Evolutionary conservation across 768 basidiomycete genomes (phyloP).

Genomic region (Crassisporium funariophilum): DNA sequence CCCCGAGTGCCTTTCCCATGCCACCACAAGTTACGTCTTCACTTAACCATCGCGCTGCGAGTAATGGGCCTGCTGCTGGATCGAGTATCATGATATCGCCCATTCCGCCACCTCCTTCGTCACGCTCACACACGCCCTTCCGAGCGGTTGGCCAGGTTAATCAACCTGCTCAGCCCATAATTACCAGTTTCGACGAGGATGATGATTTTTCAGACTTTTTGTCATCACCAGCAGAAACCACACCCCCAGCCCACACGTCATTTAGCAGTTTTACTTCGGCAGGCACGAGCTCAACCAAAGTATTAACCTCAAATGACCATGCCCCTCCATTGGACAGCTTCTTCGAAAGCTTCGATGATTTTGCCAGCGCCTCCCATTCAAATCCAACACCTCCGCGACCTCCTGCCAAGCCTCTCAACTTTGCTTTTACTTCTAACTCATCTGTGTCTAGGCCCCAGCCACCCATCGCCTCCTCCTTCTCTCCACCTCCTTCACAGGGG

Average conservation of each 20-base stretch:
- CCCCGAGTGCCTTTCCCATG: constrained; percentile 9
- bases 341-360: constrained; percentile 52
- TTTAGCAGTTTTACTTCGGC: constrained; percentile 17
- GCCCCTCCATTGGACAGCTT: constrained; percentile 3
- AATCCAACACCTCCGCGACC: constrained; percentile 19
- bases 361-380: constrained; percentile 32
- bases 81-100: constrained; percentile 13
- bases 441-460: constrained; percentile 14
- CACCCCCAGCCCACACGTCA: constrained; percentile 12
- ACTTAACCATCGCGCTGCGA: constrained; percentile 6
- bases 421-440: neutral
- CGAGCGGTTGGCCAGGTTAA: neutral
- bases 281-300: neutral
- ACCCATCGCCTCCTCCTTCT: constrained; percentile 4
- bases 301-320: neutral
- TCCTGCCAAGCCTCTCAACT: constrained; percentile 17
- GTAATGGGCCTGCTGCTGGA: constrained; percentile 1
- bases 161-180: constrained; percentile 28
- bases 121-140: constrained; percentile 23
- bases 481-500: constrained; percentile 6
- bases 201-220: constrained; percentile 59
- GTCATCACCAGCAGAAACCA: constrained; percentile 33
- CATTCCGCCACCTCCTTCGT: constrained; percentile 30
- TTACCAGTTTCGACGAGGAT: constrained; percentile 35
- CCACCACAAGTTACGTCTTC: constrained; percentile 15